Evolutionary conservation across 371 early-diverging fungal species (phyloP).

Genomic region (Zopfochytrium polystomum): DNA sequence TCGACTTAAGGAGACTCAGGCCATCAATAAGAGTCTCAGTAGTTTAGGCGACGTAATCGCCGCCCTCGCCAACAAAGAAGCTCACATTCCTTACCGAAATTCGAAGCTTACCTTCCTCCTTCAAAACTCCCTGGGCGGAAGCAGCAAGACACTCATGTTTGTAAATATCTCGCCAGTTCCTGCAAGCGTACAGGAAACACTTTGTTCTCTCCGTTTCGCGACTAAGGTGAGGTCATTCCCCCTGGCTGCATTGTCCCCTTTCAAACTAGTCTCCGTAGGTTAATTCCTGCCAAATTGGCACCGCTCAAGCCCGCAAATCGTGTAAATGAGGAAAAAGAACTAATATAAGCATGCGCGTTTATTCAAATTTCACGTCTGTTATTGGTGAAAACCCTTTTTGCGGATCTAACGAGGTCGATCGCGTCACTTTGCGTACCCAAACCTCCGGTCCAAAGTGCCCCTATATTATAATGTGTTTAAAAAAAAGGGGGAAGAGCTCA

Average conservation of each 20-base stretch:
- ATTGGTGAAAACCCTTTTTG: slow-evolving; percentile 22
- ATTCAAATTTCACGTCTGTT: no score
- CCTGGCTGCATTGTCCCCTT: no score
- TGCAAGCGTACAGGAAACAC: slow-evolving; percentile 75
- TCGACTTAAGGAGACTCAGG: slow-evolving; percentile 85
- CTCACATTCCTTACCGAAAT: slow-evolving; percentile 95
- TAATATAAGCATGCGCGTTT: no score
- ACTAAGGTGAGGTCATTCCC: slow-evolving; percentile 87
- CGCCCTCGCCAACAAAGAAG: slow-evolving; percentile 78
- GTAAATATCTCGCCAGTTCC: slow-evolving; percentile 75
- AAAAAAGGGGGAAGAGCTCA: no score
- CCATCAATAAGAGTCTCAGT: slow-evolving; percentile 91
- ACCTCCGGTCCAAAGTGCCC: slow-evolving; percentile 15
- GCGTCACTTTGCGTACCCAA: slow-evolving; percentile 27
- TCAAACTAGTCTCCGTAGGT: slow-evolving; percentile 18
- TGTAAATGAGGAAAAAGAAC: no score
- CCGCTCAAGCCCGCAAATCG: slow-evolving; percentile 38
- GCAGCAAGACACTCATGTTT: slow-evolving; percentile 72
- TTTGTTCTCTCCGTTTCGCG: slow-evolving; percentile 83
- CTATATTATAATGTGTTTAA: not conserved
- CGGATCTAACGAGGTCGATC: slow-evolving; percentile 26
- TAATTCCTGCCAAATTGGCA: slow-evolving; percentile 46
- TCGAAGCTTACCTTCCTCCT: slow-evolving; percentile 80
- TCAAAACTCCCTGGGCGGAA: slow-evolving; percentile 62
- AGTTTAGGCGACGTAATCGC: slow-evolving; percentile 93